Evolutionary conservation across 306 rosid species (phyloP), one percentile per base, ranked within the genome.

Genomic region (Cyamopsis tetragonoloba): DNA sequence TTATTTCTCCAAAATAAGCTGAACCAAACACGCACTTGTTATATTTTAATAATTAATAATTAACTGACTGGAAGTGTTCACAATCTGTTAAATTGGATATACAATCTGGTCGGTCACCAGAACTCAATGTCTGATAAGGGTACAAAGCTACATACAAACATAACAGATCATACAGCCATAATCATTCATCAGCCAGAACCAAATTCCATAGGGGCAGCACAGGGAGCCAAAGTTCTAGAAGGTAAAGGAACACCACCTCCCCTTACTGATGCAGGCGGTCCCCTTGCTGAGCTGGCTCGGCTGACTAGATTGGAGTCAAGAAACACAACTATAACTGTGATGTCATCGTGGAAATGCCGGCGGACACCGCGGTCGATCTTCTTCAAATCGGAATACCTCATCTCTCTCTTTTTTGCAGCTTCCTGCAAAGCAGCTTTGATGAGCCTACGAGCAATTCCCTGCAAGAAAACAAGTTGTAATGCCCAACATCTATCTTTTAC

Each of bases 391-490:
- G 97, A 86, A 79, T 91, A 91, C 62, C 97, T 86, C 97, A 91
- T 91, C 83, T 91, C 97, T 73, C 97, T 77, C 68, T 91, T 88
- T 72, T 88, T 91, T 4, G 97, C 97, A n/a, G 97, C 97, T 77
- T 84, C 97, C 70, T 69, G 89, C 73, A 88, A 73, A 48, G 97
- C 92, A 30, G 77, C 72, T 84, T 84, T 88, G 73, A 91, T 87
- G 55, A 91, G 86, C 76, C 86, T 86, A 78, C 89, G 79, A 24
- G 97, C 97, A 65, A 85, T 88, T 76, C 97, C 97, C 97, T 91
- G 89, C 73, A 73, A 15, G 30, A 70, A 31, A 37, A 48, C 30
- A 56, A 47, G 12, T 42, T 5, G 58, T 64, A 28, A 73, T 62
- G 69, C 73, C 73, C 67, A 54, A 62, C 46, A 75, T 23, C 22